Evolutionary conservation across 345 rosid species (phyloP).

Genomic region (Cardiospermum halicacabum): DNA sequence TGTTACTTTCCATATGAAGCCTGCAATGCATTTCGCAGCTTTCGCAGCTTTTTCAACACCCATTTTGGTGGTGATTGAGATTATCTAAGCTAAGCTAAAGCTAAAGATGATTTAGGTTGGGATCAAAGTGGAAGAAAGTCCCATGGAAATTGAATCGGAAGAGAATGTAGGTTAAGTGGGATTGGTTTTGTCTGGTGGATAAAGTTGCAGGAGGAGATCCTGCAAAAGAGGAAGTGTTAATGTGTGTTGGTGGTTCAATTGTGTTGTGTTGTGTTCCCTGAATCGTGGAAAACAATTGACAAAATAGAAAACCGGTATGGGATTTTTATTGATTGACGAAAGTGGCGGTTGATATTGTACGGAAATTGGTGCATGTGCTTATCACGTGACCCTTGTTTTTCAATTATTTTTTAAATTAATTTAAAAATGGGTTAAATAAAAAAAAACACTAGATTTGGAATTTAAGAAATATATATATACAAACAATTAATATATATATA

Average conservation of each 20-base stretch:
- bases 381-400: not conserved
- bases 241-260: not conserved
- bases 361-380: not conserved
- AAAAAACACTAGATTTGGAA: too few species aligned
- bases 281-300: conserved; percentile 20
- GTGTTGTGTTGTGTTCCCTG: conserved; percentile 17
- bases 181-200: conserved; percentile 24
- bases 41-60: too few species aligned
- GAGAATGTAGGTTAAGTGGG: conserved; percentile 2
- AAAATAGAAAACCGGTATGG: conserved; percentile 29
- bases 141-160: not conserved
- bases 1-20: conserved; percentile 36
- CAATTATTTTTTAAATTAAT: not conserved
- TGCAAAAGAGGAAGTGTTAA: conserved; percentile 28
- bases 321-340: not conserved
- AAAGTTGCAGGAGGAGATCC: conserved; percentile 34
- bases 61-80: too few species aligned
- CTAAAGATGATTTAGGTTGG: too few species aligned
- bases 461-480: too few species aligned
- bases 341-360: conserved; percentile 6
- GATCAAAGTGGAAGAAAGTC: too few species aligned
- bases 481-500: too few species aligned
- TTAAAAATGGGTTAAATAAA: too few species aligned
- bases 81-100: too few species aligned
- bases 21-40: conserved; percentile 37